Evolutionary conservation across 176 grass and related monocot genomes (phyloP).

Genomic region (Oryza officinalis): DNA sequence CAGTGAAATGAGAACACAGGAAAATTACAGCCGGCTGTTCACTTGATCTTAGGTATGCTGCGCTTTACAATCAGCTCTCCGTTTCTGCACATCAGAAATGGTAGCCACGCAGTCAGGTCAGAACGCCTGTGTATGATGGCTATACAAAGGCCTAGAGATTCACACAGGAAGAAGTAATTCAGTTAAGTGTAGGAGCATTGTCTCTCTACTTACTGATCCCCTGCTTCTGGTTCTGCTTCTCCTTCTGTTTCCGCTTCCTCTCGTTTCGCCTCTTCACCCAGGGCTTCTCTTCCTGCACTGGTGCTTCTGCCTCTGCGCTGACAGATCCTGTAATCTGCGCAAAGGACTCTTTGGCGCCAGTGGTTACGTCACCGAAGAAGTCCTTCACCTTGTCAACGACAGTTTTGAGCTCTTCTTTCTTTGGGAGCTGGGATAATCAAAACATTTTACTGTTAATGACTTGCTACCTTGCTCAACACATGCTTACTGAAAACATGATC

Average conservation of each 20-base stretch:
- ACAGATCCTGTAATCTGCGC: constrained; percentile 79
- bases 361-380: constrained; percentile 73
- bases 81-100: constrained; percentile 25
- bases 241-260: constrained; percentile 40
- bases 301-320: constrained; percentile 56
- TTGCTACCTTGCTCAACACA: neutral
- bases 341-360: constrained; percentile 88
- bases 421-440: constrained; percentile 69
- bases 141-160: neutral
- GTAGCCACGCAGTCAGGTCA: neutral
- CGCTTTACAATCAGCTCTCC: constrained; percentile 13
- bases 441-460: constrained; percentile 12
- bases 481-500: neutral
- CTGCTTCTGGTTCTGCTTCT: constrained; percentile 40
- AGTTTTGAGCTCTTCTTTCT: constrained; percentile 86
- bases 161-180: neutral
- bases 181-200: neutral
- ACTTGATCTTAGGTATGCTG: neutral
- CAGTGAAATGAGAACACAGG: neutral
- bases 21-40: constrained; percentile 25
- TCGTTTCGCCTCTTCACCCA: constrained; percentile 47
- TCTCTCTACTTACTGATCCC: constrained; percentile 46
- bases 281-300: constrained; percentile 38
- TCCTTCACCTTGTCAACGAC: constrained; percentile 94
- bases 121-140: neutral